Conservation (phyloP, 306 rosid species). For the Malus sieversii region DNA sequence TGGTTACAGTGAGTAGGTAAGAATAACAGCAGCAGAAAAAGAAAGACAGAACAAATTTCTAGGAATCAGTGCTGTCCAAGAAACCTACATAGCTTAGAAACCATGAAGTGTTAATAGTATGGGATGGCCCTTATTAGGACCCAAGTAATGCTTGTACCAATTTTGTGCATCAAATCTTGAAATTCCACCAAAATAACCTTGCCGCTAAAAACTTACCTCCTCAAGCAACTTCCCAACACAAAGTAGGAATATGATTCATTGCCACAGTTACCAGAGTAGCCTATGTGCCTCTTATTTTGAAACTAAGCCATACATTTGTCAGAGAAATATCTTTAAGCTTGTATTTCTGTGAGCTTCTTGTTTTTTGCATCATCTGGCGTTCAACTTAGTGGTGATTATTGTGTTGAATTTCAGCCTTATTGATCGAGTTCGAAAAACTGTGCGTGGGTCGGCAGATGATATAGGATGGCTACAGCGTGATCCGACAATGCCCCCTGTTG, state of each 20-base stretch:
- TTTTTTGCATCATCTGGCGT: background rate
- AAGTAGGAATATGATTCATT: background rate
- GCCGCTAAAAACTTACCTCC: background rate
- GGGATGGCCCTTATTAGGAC: background rate
- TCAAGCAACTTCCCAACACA: background rate
- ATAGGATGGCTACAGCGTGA: slow-evolving; percentile 94
- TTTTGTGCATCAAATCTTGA: background rate
- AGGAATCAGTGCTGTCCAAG: background rate
- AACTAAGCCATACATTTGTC: background rate
- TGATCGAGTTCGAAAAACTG: slow-evolving; percentile 79
- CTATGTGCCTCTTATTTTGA: background rate
- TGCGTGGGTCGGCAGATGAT: slow-evolving; percentile 91
- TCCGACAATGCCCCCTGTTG: slow-evolving; percentile 73
- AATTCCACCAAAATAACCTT: background rate
- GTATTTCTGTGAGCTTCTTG: background rate
- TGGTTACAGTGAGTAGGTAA: background rate
- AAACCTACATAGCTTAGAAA: background rate
- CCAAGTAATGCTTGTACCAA: background rate
- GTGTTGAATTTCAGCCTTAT: slow-evolving; percentile 53
- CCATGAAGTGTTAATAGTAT: background rate
- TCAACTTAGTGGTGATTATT: slow-evolving; percentile 14
- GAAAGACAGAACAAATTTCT: background rate
- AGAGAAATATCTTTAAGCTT: background rate
- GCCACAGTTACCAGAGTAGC: background rate
- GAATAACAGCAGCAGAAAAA: background rate